phyloP scores from a whole-genome alignment of 2,329 filamentous ascomycete genomes.

The Penicillium sp. region DNA sequence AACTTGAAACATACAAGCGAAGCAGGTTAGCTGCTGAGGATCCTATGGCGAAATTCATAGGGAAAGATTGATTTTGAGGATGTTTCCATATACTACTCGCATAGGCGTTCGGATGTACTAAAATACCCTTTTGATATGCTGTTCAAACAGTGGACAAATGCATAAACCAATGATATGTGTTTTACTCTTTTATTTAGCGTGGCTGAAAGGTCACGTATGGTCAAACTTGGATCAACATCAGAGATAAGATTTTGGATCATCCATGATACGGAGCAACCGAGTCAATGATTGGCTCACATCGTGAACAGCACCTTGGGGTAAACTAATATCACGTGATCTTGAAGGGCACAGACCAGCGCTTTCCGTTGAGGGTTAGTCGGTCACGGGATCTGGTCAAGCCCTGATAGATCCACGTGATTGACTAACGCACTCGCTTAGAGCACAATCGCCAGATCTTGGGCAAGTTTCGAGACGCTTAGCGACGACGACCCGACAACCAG shows the following conservation, averaged over 20 bases:
- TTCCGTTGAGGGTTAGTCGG: not conserved
- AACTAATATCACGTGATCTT: not conserved
- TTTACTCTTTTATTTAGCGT: not conserved
- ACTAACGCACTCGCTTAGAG: constrained; percentile 45
- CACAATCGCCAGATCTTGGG: constrained; percentile 33
- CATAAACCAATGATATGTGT: not conserved
- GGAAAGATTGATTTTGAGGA: constrained; percentile 56
- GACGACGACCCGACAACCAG: constrained; percentile 49
- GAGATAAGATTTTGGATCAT: not conserved
- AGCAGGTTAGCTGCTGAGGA: constrained; percentile 73
- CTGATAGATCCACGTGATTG: constrained; percentile 20
- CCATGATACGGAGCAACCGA: not conserved
- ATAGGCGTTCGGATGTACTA: constrained; percentile 22
- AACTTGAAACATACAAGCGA: constrained; percentile 80
- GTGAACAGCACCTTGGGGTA: not conserved
- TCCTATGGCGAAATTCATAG: constrained; percentile 81
- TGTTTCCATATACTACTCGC: constrained; percentile 8
- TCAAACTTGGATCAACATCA: not conserved
- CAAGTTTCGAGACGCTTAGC: constrained; percentile 44
- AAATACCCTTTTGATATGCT: constrained; percentile 23
- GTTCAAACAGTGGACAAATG: not conserved
- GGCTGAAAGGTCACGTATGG: not conserved
- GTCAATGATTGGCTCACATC: not conserved
- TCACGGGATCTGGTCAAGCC: constrained; percentile 37
- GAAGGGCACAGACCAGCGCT: not conserved